These are phyloP conservation scores for Tetragonia tetragonoides DNA, from an alignment of 148 eudicot genomes.

Conservation along the genomic window DNA sequence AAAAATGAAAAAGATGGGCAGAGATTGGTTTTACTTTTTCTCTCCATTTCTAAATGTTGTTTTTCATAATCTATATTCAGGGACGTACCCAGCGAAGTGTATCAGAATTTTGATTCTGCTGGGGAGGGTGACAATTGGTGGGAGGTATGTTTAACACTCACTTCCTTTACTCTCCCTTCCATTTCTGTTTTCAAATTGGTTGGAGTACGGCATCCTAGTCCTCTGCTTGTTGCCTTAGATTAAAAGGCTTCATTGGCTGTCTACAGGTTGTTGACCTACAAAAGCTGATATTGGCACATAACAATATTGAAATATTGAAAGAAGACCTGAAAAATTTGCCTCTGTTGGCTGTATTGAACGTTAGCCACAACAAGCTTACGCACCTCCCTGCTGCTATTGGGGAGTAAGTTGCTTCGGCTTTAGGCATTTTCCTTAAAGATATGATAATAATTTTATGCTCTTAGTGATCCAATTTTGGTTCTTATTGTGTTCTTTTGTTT, in stretches of 20 bases:
- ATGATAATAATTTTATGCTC: constrained; percentile 3
- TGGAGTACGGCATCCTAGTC: not conserved
- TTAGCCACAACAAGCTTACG: constrained; percentile 89
- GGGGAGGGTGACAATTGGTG: constrained; percentile 91
- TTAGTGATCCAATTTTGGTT: constrained; percentile 10
- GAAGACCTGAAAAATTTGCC: constrained; percentile 81
- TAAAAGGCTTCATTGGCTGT: constrained; percentile 10
- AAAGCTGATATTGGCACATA: constrained; percentile 95
- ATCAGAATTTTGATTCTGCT: constrained; percentile 75
- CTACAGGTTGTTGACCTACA: constrained; percentile 90
- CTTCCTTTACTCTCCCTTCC: constrained; percentile 8
- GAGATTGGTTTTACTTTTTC: not conserved
- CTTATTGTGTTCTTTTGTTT: not conserved
- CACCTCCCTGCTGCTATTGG: constrained; percentile 90
- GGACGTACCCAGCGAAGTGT: constrained; percentile 84
- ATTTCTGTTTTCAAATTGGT: not conserved
- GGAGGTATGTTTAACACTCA: constrained; percentile 59
- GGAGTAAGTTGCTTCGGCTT: constrained; percentile 52
- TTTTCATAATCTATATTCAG: constrained; percentile 37
- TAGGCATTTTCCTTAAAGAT: not conserved
- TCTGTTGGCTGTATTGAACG: constrained; percentile 62
- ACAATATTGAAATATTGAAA: constrained; percentile 63
- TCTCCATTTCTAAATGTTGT: not conserved
- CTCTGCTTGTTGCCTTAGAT: constrained; percentile 5
- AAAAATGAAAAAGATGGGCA: not conserved